Evolutionary conservation across 495 filamentous ascomycete genomes (phyloP).

Genomic region (Sporormia fimetaria): DNA sequence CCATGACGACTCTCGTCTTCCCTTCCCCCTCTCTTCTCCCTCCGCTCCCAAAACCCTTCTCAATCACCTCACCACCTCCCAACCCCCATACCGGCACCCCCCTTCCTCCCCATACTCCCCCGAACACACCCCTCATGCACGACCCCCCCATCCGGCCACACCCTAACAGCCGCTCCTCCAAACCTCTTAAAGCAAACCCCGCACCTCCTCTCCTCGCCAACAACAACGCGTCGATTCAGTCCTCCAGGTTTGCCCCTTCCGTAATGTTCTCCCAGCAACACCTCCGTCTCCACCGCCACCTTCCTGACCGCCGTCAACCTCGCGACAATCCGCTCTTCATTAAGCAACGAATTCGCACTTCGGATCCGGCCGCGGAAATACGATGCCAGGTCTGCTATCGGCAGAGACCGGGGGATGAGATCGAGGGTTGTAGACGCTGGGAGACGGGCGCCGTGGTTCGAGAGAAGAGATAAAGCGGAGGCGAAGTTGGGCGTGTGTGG

Average conservation of each 20-base stretch:
- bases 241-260: conserved; percentile 39
- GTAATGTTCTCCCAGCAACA: conserved; percentile 54
- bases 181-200: conserved; percentile 85
- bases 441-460: conserved; percentile 80
- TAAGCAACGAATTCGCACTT: conserved; percentile 66
- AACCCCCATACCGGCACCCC: conserved; percentile 1
- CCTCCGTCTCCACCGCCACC: conserved; percentile 55
- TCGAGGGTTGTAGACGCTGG: conserved; percentile 74
- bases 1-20: too few relatives aligned
- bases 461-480: conserved; percentile 76
- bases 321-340: conserved; percentile 64
- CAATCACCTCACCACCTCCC: too few relatives aligned
- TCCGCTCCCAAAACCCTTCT: too few relatives aligned
- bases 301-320: conserved; percentile 62
- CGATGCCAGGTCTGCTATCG: conserved; percentile 66
- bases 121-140: conserved; percentile 31
- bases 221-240: conserved; percentile 60
- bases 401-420: conserved; percentile 69
- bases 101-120: conserved; percentile 21
- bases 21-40: too few relatives aligned
- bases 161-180: conserved; percentile 75
- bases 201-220: conserved; percentile 79
- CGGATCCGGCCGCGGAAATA: conserved; percentile 91
- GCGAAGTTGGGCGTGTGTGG: conserved; percentile 61
- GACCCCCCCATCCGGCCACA: conserved; percentile 52